Evolutionary conservation across 2,329 filamentous ascomycete species (phyloP).

Genomic region (Diplodia corticola): DNA sequence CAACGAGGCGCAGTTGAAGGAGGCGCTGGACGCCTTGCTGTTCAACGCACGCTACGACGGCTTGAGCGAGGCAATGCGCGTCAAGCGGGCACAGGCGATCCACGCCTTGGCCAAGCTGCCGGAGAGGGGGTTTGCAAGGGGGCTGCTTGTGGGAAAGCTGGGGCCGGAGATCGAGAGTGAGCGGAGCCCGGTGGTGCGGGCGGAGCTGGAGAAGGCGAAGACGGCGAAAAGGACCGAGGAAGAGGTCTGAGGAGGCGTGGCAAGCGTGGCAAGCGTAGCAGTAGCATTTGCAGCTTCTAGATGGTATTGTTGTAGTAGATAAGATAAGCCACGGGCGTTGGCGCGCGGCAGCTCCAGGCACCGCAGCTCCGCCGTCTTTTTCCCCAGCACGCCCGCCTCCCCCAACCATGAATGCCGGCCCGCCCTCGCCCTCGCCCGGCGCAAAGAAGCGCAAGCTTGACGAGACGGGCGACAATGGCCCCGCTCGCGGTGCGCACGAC

Average conservation of each 20-base stretch:
- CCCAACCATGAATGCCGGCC: slow-evolving; percentile 7
- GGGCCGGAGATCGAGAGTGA: slow-evolving; percentile 28
- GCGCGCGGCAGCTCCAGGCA: neutral
- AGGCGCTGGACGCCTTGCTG: slow-evolving; percentile 28
- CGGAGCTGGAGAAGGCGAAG: slow-evolving; percentile 28
- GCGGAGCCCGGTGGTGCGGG: slow-evolving; percentile 29
- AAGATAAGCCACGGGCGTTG: slow-evolving; percentile 8
- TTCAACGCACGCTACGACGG: slow-evolving; percentile 32
- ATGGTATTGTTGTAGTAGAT: too few relatives aligned
- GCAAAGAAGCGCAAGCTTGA: slow-evolving; percentile 15
- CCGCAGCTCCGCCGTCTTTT: neutral
- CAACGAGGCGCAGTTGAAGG: slow-evolving; percentile 23
- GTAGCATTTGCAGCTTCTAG: too few relatives aligned
- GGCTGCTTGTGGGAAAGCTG: slow-evolving; percentile 27
- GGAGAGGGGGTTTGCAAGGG: slow-evolving; percentile 24
- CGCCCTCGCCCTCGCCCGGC: slow-evolving; percentile 4
- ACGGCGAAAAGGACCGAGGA: slow-evolving; percentile 12
- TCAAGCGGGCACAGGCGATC: slow-evolving; percentile 33
- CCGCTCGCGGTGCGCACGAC: neutral
- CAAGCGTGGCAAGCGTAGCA: too few relatives aligned
- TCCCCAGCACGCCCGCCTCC: neutral
- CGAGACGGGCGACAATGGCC: slow-evolving; percentile 12
- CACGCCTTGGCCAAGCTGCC: slow-evolving; percentile 26
- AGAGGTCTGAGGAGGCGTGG: neutral
- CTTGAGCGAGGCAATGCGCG: slow-evolving; percentile 32